Conservation (phyloP, 2,329 filamentous ascomycete genomes). For the Xylaria sp. region DNA sequence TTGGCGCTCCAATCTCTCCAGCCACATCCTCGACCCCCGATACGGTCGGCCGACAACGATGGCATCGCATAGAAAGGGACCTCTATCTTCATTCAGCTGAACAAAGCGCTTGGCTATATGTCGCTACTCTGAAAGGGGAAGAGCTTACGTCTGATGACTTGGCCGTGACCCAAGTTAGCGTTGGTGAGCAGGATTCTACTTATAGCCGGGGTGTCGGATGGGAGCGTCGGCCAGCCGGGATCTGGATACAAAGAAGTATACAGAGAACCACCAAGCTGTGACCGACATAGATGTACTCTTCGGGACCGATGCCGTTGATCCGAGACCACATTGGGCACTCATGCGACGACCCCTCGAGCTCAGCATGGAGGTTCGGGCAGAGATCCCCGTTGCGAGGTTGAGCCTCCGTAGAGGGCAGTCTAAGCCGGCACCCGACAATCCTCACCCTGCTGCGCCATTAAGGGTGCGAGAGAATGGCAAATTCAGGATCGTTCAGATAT, state of each 20-base stretch:
- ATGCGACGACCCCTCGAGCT: conserved; percentile 52
- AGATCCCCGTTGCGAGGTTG: conserved; percentile 44
- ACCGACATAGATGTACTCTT: conserved; percentile 77
- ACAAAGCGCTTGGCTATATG: conserved; percentile 71
- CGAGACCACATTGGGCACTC: conserved; percentile 51
- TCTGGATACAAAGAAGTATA: conserved; percentile 8
- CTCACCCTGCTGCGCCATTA: conserved; percentile 38
- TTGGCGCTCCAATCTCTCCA: background rate
- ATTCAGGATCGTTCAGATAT: conserved; percentile 79
- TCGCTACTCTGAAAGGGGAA: conserved; percentile 71
- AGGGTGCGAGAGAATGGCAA: conserved; percentile 74
- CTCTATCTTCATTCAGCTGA: conserved; percentile 73
- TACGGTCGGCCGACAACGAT: conserved; percentile 48
- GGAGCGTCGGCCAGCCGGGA: background rate
- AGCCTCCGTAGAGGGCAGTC: background rate
- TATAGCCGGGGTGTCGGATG: background rate
- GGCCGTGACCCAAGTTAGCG: conserved; percentile 71
- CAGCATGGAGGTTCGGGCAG: conserved; percentile 43
- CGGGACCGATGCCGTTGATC: conserved; percentile 56
- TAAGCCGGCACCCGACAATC: background rate
- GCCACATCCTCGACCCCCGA: background rate
- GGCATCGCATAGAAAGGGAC: conserved; percentile 76
- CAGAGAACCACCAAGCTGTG: conserved; percentile 55
- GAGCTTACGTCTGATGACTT: conserved; percentile 69
- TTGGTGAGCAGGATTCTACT: conserved; percentile 53